phyloP scores from a whole-genome alignment of 768 basidiomycete genomes.

The Fomitopsis pulvina region DNA sequence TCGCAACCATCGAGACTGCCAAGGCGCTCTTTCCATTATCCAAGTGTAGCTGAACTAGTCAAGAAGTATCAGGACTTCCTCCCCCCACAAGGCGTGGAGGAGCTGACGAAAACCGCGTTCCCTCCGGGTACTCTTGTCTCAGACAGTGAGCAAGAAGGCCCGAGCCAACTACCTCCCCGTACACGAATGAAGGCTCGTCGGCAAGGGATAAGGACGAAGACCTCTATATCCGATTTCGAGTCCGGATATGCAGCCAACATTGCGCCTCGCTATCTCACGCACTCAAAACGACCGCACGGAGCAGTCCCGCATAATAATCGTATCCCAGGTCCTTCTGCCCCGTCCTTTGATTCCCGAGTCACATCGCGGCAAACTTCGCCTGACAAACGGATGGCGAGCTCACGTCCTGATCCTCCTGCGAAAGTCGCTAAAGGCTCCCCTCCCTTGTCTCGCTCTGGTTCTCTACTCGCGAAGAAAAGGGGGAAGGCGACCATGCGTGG shows the following conservation, averaged over 20 bases:
- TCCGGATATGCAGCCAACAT: constrained; percentile 91
- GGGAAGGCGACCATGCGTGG: constrained; percentile 28
- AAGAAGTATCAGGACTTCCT: constrained; percentile 75
- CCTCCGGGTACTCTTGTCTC: constrained; percentile 55
- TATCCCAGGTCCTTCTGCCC: constrained; percentile 46
- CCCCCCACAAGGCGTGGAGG: constrained; percentile 65
- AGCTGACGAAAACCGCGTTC: constrained; percentile 65
- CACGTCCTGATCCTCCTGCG: constrained; percentile 16
- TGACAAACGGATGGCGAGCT: constrained; percentile 46
- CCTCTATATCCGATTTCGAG: constrained; percentile 81
- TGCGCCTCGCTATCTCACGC: constrained; percentile 67
- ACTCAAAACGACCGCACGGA: constrained; percentile 39
- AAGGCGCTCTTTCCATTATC: constrained; percentile 45
- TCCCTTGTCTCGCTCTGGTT: constrained; percentile 33
- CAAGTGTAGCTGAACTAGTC: constrained; percentile 80
- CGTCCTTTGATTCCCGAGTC: constrained; percentile 47
- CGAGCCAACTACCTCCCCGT: constrained; percentile 26
- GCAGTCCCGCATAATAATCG: constrained; percentile 31
- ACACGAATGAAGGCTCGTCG: constrained; percentile 45
- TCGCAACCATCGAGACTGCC: constrained; percentile 51
- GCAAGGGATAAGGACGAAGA: constrained; percentile 41
- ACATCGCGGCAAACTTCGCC: constrained; percentile 67
- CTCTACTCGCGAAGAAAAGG: constrained; percentile 29
- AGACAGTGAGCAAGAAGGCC: constrained; percentile 73
- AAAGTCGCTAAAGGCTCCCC: constrained; percentile 25